phyloP scores from a whole-genome alignment of 768 basidiomycete genomes.

The Suillus hirtellus region DNA sequence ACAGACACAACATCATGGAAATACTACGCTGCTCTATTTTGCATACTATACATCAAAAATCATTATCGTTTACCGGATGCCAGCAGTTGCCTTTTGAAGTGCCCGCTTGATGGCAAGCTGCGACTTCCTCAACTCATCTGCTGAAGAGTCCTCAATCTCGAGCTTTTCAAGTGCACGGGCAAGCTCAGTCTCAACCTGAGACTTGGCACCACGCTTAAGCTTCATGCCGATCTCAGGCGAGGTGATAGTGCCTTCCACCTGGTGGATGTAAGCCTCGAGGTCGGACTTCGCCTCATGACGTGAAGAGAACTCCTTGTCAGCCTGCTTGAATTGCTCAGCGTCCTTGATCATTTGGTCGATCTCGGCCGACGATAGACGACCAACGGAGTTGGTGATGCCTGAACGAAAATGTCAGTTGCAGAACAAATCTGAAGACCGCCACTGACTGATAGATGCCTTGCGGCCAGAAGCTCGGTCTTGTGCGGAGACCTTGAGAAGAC shows the following conservation, averaged over 20 bases:
- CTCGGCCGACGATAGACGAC: slow-evolving; percentile 94
- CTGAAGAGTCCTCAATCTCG: slow-evolving; percentile 93
- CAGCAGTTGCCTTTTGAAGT: slow-evolving; percentile 95
- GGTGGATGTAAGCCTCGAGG: slow-evolving; percentile 96
- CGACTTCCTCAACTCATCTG: slow-evolving; percentile 94
- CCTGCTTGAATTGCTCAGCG: slow-evolving; percentile 95
- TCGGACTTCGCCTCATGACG: slow-evolving; percentile 98
- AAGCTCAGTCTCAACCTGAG: slow-evolving; percentile 95
- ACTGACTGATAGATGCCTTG: slow-evolving; percentile 94
- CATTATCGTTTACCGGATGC: slow-evolving; percentile 61
- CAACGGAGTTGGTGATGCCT: slow-evolving; percentile 99
- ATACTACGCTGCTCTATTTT: slow-evolving; percentile 22
- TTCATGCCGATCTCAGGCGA: slow-evolving; percentile 97
- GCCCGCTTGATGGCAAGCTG: slow-evolving; percentile 95
- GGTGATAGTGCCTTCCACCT: slow-evolving; percentile 94
- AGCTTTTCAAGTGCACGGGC: slow-evolving; percentile 98
- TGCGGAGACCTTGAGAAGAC: slow-evolving; percentile 98
- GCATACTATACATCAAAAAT: slow-evolving; percentile 6
- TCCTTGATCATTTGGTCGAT: slow-evolving; percentile 99
- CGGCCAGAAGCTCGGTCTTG: slow-evolving; percentile 98
- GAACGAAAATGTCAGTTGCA: slow-evolving; percentile 16
- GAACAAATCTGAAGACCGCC: slow-evolving; percentile 1
- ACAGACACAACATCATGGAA: slow-evolving; percentile 21
- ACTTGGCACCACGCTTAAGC: slow-evolving; percentile 95
- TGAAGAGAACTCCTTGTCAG: slow-evolving; percentile 97